Percentiles rank a stretch among this genome's conserved stretches.
These are phyloP conservation scores for Adenanthera pavonina DNA, from an alignment of 306 rosid species.

Conservation along the genomic window DNA sequence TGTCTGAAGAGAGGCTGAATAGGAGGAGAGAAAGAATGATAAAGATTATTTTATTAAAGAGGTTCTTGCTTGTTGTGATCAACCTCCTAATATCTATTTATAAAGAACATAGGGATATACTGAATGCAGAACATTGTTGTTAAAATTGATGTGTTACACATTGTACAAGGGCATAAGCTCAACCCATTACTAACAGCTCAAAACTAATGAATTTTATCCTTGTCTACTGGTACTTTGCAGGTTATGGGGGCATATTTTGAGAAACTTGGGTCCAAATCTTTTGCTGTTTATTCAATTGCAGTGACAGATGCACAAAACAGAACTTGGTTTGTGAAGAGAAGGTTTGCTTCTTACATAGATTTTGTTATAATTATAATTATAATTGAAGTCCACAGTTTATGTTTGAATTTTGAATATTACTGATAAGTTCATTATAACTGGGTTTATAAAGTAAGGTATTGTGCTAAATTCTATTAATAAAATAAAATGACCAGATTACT, in stretches of 20 bases:
- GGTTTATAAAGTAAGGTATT: background rate
- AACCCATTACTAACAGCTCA: background rate
- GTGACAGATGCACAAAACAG: conserved; percentile 83
- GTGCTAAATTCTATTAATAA: conserved; percentile 15
- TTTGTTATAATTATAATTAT: conserved; percentile 12
- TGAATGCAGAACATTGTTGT: background rate
- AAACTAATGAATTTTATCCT: background rate
- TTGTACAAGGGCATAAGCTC: background rate
- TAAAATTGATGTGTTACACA: background rate
- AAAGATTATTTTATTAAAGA: background rate
- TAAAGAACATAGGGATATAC: background rate
- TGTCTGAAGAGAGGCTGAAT: background rate
- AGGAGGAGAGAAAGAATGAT: conserved; percentile 1
- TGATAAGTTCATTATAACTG: background rate
- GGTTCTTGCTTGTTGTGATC: background rate
- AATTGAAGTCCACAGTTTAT: conserved; percentile 17
- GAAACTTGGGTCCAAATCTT: conserved; percentile 90
- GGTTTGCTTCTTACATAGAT: conserved; percentile 36
- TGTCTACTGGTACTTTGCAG: conserved; percentile 51
- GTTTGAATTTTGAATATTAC: conserved; percentile 18
- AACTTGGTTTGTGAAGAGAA: conserved; percentile 94
- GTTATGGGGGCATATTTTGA: conserved; percentile 99
- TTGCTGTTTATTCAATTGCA: conserved; percentile 96
- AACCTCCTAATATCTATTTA: background rate
- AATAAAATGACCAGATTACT: conserved; percentile 1